Conservation (phyloP, 352 stramenopile species). For the Pythium pyrilobum region DNA sequence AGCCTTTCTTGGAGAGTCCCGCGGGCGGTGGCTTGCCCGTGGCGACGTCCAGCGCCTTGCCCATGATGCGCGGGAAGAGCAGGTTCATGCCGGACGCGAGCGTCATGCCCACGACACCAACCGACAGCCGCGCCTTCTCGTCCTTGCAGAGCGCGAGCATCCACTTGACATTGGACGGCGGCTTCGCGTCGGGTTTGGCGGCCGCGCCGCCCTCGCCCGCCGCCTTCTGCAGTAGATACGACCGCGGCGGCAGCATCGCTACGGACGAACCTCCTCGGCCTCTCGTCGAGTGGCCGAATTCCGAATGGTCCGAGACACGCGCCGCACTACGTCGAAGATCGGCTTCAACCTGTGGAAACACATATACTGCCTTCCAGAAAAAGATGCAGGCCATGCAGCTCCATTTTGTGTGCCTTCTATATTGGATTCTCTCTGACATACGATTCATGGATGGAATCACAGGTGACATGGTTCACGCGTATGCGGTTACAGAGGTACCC, state of each 20-base stretch:
- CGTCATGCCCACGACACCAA: conserved; percentile 75
- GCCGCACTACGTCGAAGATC: conserved; percentile 10
- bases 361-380: not conserved
- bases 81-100: conserved; percentile 86
- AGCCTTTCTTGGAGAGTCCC: conserved; percentile 76
- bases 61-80: conserved; percentile 86
- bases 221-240: conserved; percentile 61
- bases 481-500: no score
- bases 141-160: conserved; percentile 63
- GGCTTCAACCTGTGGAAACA: not conserved
- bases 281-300: not conserved
- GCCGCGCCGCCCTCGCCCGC: conserved; percentile 24
- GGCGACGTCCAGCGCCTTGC: conserved; percentile 84
- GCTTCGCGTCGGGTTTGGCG: not conserved
- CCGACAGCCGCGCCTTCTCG: conserved; percentile 56
- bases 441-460: no score
- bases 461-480: no score
- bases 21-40: conserved; percentile 63
- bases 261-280: not conserved
- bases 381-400: no score
- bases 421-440: no score
- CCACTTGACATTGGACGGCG: conserved; percentile 50
- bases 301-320: conserved; percentile 13
- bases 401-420: no score
- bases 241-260: conserved; percentile 54